Percentiles rank a stretch among this genome's conserved stretches.
Conservation (phyloP, 192 early-diverging fungal genomes). For the Podila epicladia region DNA sequence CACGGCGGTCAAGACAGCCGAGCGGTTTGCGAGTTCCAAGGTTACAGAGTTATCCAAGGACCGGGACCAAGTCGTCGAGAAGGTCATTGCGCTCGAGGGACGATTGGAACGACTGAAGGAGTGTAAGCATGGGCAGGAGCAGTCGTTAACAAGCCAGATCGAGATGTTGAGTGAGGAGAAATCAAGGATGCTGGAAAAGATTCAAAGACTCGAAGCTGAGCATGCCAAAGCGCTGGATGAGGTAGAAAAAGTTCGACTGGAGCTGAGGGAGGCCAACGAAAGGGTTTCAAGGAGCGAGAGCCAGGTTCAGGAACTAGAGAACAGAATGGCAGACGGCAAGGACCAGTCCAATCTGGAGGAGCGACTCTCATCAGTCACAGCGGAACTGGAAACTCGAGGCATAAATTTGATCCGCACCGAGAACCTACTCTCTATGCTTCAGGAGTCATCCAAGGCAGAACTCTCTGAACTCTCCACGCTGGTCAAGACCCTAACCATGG, state of each 20-base stretch:
- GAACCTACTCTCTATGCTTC: background rate
- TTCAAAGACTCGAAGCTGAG: background rate
- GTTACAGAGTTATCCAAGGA: slow-evolving; percentile 45
- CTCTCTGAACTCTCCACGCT: slow-evolving; percentile 7
- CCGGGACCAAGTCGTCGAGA: slow-evolving; percentile 24
- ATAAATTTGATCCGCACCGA: slow-evolving; percentile 23
- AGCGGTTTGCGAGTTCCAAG: slow-evolving; percentile 37
- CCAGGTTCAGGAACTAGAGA: background rate
- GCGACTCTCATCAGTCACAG: background rate
- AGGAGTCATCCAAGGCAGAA: slow-evolving; percentile 9
- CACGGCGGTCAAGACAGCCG: slow-evolving; percentile 31
- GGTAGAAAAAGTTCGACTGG: background rate
- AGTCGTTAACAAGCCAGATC: slow-evolving; percentile 28
- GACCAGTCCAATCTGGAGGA: slow-evolving; percentile 11
- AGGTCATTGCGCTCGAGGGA: slow-evolving; percentile 30
- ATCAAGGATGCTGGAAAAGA: slow-evolving; percentile 1
- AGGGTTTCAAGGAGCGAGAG: background rate
- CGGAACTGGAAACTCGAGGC: slow-evolving; percentile 16
- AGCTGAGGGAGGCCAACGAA: background rate
- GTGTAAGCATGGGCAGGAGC: slow-evolving; percentile 38
- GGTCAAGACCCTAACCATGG: slow-evolving; percentile 14
- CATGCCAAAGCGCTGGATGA: background rate
- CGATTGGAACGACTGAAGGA: slow-evolving; percentile 28
- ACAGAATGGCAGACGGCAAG: slow-evolving; percentile 3
- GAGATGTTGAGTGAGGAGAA: slow-evolving; percentile 20